phyloP scores from a whole-genome alignment of 2,329 filamentous ascomycete species.

The Calonectria crousiana region DNA sequence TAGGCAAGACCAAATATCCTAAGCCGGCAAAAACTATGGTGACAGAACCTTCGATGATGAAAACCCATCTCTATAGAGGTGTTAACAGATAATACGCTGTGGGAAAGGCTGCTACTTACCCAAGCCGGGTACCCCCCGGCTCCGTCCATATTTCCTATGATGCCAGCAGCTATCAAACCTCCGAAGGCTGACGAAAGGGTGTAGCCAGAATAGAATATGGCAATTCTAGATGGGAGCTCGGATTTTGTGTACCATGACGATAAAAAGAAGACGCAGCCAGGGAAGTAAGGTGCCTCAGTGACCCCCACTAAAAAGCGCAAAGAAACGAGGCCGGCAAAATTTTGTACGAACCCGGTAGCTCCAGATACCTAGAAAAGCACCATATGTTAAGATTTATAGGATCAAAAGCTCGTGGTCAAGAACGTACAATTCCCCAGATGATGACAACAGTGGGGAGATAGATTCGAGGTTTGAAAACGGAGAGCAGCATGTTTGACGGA shows the following conservation, averaged over 20 bases:
- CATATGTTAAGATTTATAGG: not conserved
- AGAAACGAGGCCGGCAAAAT: not conserved
- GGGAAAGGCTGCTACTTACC: not conserved
- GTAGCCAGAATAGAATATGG: not conserved
- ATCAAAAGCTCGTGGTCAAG: accelerated
- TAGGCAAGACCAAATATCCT: not conserved
- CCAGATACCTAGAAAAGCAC: not conserved
- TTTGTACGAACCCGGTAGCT: not conserved
- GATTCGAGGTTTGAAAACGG: not conserved
- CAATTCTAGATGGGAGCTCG: not conserved
- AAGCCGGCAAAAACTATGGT: not conserved
- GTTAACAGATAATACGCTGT: not conserved
- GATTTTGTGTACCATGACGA: constrained; percentile 3
- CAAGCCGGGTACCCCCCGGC: not conserved
- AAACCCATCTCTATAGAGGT: not conserved
- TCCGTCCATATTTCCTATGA: not conserved
- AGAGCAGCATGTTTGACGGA: not conserved
- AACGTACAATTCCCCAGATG: not conserved
- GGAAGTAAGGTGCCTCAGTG: not conserved
- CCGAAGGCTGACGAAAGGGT: not conserved
- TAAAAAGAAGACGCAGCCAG: not conserved
- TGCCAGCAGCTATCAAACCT: not conserved
- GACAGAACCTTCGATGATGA: not conserved
- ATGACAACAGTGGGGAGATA: not conserved
- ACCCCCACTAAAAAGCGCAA: not conserved